These are phyloP conservation scores for Basidiobolus meristosporus DNA, from an alignment of 371 early-diverging fungal species.

Conservation along the genomic window DNA sequence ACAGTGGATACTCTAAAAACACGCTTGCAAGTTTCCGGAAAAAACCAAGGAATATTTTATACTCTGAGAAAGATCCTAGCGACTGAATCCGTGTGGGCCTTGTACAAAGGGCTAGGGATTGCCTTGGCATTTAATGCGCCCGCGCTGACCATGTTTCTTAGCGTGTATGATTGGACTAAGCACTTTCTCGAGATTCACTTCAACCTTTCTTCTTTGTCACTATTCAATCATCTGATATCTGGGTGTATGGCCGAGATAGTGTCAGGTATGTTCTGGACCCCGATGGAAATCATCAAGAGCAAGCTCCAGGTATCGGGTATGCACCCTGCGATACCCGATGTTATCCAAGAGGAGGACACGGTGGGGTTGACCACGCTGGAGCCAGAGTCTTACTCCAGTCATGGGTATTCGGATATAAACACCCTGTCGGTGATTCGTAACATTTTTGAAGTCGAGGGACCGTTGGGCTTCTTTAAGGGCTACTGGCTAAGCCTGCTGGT, in stretches of 20 bases:
- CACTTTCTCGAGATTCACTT: constrained; percentile 6
- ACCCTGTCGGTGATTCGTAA: too few relatives aligned
- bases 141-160: constrained; percentile 48
- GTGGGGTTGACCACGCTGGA: too few relatives aligned
- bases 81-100: neutral
- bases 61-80: neutral
- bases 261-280: constrained; percentile 42
- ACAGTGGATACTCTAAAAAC: too few relatives aligned
- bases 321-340: too few relatives aligned
- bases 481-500: constrained; percentile 60
- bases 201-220: constrained; percentile 3
- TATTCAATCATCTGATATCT: constrained; percentile 21
- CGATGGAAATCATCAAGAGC: constrained; percentile 69
- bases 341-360: too few relatives aligned
- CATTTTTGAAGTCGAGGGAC: constrained; percentile 33
- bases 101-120: constrained; percentile 47
- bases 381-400: too few relatives aligned
- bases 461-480: constrained; percentile 48
- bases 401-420: too few relatives aligned
- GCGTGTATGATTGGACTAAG: constrained; percentile 48
- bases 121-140: constrained; percentile 51
- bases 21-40: too few relatives aligned
- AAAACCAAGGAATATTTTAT: too few relatives aligned
- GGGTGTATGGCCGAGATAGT: constrained; percentile 31
- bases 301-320: too few relatives aligned